Percentiles rank a stretch among this genome's conserved stretches.
Conservation (phyloP, 768 basidiomycete species). For the Scleroderma citrinum region DNA sequence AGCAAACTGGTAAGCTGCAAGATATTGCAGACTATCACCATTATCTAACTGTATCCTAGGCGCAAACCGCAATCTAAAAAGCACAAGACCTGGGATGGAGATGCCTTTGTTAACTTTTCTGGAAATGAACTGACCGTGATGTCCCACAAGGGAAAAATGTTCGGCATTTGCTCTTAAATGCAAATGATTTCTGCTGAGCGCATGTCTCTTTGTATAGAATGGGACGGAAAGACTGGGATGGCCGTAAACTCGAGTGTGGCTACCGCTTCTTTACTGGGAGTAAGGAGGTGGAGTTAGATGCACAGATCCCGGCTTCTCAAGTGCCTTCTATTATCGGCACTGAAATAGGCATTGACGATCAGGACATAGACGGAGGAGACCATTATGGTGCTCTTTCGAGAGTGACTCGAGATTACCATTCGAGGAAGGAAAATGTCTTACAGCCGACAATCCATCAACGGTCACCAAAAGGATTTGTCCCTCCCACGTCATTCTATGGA, state of each 20-base stretch:
- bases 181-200: conserved; percentile 3
- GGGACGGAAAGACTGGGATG: conserved; percentile 58
- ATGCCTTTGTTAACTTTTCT: conserved; percentile 51
- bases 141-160: conserved; percentile 70
- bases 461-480: conserved; percentile 32
- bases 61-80: conserved; percentile 68
- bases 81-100: conserved; percentile 85
- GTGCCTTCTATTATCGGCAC: conserved; percentile 41
- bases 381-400: conserved; percentile 3
- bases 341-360: conserved; percentile 23
- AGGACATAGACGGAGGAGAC: conserved; percentile 11
- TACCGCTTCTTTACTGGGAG: conserved; percentile 44
- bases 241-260: conserved; percentile 38
- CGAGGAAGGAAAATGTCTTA: conserved; percentile 19
- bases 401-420: conserved; percentile 1
- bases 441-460: conserved; percentile 5
- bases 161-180: conserved; percentile 6
- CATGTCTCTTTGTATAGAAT: conserved; percentile 36
- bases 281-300: conserved; percentile 59
- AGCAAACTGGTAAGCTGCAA: conserved; percentile 53
- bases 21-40: conserved; percentile 3
- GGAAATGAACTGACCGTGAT: conserved; percentile 53
- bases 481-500: conserved; percentile 61
- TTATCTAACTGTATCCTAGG: conserved; percentile 39
- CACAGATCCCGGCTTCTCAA: conserved; percentile 41